Evolutionary conservation across 1,284 basidiomycete species (phyloP).

Genomic region (Cutaneotrichosporon sp.): DNA sequence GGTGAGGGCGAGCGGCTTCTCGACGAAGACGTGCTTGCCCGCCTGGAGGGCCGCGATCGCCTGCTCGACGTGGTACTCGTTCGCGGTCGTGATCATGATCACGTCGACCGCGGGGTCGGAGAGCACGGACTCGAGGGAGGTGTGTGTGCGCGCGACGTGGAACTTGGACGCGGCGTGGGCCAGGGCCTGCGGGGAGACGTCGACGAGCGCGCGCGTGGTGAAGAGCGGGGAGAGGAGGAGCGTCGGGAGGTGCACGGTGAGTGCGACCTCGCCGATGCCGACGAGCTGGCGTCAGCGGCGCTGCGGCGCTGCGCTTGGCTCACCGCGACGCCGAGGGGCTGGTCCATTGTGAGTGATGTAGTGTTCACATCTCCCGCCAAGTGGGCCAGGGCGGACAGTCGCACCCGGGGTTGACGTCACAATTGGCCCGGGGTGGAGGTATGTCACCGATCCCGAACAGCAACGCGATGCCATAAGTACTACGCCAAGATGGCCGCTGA

Average conservation of each 20-base stretch:
- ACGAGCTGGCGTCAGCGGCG: conserved; percentile 16
- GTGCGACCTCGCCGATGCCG: conserved; percentile 21
- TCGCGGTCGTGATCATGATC: conserved; percentile 39
- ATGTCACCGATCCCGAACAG: too few species aligned
- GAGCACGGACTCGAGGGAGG: conserved; percentile 31
- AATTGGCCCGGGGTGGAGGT: too few species aligned
- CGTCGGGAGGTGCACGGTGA: conserved; percentile 26
- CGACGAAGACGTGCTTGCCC: conserved; percentile 43
- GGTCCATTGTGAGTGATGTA: background rate
- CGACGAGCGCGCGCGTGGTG: conserved; percentile 41
- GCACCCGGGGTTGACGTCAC: too few species aligned
- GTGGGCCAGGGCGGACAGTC: too few species aligned
- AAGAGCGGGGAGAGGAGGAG: conserved; percentile 28
- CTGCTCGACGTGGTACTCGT: conserved; percentile 28
- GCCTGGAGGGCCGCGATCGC: conserved; percentile 24
- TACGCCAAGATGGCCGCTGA: too few species aligned
- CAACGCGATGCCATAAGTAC: too few species aligned
- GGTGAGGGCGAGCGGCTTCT: conserved; percentile 45
- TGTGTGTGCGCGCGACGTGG: conserved; percentile 26
- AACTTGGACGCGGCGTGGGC: conserved; percentile 45
- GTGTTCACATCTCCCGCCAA: too few species aligned
- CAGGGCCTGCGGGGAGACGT: conserved; percentile 40
- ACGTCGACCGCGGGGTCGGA: conserved; percentile 41
- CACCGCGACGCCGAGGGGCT: conserved; percentile 15
- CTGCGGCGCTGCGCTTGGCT: background rate